phyloP scores from a whole-genome alignment of 148 eudicot species.

The Heliamphora exappendiculata region DNA sequence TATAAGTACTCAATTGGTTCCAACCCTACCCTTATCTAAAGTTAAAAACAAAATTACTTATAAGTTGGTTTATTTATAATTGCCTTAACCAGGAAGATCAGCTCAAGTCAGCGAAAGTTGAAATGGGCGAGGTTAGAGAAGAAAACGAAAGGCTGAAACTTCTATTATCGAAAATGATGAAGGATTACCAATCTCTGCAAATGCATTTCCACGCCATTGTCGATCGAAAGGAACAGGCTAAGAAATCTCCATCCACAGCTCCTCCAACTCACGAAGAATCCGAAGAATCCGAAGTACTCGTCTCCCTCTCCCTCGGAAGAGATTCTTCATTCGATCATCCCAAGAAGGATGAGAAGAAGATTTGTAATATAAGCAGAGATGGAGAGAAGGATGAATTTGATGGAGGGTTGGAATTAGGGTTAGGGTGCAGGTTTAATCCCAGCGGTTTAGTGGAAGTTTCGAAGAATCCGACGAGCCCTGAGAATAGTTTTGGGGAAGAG shows the following conservation, averaged over 20 bases:
- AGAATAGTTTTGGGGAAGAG: conserved; percentile 34
- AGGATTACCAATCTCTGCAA: conserved; percentile 59
- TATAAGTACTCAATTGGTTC: no score
- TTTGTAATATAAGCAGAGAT: neutral
- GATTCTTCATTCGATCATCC: conserved; percentile 27
- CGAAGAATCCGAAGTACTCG: conserved; percentile 35
- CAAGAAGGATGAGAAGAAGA: conserved; percentile 16
- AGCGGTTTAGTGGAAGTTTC: conserved; percentile 27
- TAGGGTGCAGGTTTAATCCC: conserved; percentile 47
- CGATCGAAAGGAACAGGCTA: conserved; percentile 27
- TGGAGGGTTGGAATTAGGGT: conserved; percentile 21
- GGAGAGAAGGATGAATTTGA: conserved; percentile 6
- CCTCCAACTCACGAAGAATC: conserved; percentile 3
- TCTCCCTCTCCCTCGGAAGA: conserved; percentile 67
- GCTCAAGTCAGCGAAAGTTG: conserved; percentile 51
- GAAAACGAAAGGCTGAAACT: conserved; percentile 65
- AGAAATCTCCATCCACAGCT: conserved; percentile 1
- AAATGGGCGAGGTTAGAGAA: conserved; percentile 63
- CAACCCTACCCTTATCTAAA: no score
- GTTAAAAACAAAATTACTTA: no score
- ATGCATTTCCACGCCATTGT: conserved; percentile 37
- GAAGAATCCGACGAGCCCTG: conserved; percentile 22
- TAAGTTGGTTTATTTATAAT: no score
- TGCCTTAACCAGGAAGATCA: conserved; percentile 51
- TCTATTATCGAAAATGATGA: conserved; percentile 40